phyloP scores from a whole-genome alignment of 129 eudicot species.

The carrot (Daucus carota) region DH1_v3.0 NC_030384.2:50641501-50642000 shows the following conservation, averaged over 20 bases:
- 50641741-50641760: neutral
- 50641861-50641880: constrained; percentile 74
- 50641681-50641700: constrained; percentile 74
- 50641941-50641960: neutral
- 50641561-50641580: constrained; percentile 81
- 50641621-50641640: constrained; percentile 57
- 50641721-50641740: neutral
- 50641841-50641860: constrained; percentile 80
- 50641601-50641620: constrained; percentile 73
- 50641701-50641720: constrained; percentile 51
- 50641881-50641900: constrained; percentile 99
- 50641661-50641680: constrained; percentile 98
- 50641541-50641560: constrained; percentile 54
- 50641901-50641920: constrained; percentile 81
- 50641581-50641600: constrained; percentile 70
- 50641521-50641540: constrained; percentile 47
- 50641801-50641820: constrained; percentile 61
- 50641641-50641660: constrained; percentile 72
- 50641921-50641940: constrained; percentile 88
- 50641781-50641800: neutral
- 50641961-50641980: neutral
- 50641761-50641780: neutral
- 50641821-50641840: constrained; percentile 92
- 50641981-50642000: neutral
- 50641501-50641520: constrained; percentile 87